Evolutionary conservation across 257 asterid genomes (phyloP), one percentile per base, ranked within the genome.

Genomic region (Leptodermis oblonga): DNA sequence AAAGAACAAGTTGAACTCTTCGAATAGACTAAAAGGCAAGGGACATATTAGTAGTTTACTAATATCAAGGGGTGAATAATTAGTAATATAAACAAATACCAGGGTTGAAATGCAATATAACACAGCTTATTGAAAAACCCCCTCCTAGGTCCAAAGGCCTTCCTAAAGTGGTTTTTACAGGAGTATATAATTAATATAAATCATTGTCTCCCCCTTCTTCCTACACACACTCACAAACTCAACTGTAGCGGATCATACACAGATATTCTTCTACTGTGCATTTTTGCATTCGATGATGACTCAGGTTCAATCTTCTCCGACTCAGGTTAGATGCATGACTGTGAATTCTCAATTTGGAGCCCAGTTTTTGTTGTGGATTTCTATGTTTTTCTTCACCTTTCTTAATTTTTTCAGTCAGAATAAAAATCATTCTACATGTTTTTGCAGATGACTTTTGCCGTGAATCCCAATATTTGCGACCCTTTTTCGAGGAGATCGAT

Each of bases 231-330:
- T 60, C 65, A 8, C 66, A 15, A 9, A 6, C 30, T 61, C 2
- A n/a, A 62, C 42, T 18, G 17, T 26, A 3, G 20, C 4, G 46
- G 1, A 36, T 62, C 26, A 5, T 20, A 20, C 28, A 60, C 37
- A 28, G n/a, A 60, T 6, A 0, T 37, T 37, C 49, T n/a, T 22
- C 67, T n/a, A 20, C 10, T 10, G 41, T 42, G 54, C 52, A 26
- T 71, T 71, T 62, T 20, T 62, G 12, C 18, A 39, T 71, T 63
- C 23, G 53, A 72, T 53, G 65, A 72, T 72, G 76, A 65, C 70
- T 52, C 70, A 51, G 37, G 76, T 63, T 62, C n/a, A 62, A 43
- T 62, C 67, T 13, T 63, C 76, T 72, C 17, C 65, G 23, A 63
- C 76, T 18, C 70, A 72, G 70, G 76, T 72, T 48, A 36, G 7